Evolutionary conservation across 139 green algal species (phyloP), one percentile per base, ranked within the genome.

Genomic region (Marvania coccoides): DNA sequence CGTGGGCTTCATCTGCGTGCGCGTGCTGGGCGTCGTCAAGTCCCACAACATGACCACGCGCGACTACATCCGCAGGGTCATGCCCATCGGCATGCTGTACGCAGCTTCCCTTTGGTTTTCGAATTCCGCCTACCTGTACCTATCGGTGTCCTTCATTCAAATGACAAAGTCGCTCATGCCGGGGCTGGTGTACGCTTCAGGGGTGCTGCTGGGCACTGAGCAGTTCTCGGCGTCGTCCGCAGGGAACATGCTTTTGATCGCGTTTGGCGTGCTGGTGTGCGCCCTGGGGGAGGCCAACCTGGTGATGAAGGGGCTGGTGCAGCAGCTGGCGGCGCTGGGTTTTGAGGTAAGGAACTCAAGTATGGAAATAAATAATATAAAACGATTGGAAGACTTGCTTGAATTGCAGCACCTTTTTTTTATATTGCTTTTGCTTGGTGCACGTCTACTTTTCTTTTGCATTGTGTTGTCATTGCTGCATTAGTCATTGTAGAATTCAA

Each of bases 91-190:
- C 47, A 9, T 78, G n/a, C 87, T 97, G 46, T 98, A 96, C 73
- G 90, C 93, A 5, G 80, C 84, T 14, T 89, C 71, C 73, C 78
- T 98, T 14, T 98, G 93, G 93, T 84, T 98, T 8, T 88, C 77
- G 65, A 98, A 98, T 80, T 91, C 86, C 0, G 76, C 93, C 3
- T 98, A 98, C 88, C 73, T 98, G 6, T 96, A 98, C 75, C 79
- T 98, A 19, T 90, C 76, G 5, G 92, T 98, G 0, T 95, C 92
- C 6, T 98, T 98, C 80, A 97, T 98, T 47, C 93, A 98, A 70
- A 98, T 98, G 93, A 87, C 91, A 39, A 98, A 98, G 72, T 87
- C 80, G 2, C 64, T 86, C 10, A 89, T 85, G 78, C 81, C 84
- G 6, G 77, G 74, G 15, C 61, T 71, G 10, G 68, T 74, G 14